A percentile compares a stretch with the other conserved stretches of the same genome.
Evolutionary conservation across 768 basidiomycete genomes (phyloP).

Genomic region (Pleurotus salmoneostramineus): DNA sequence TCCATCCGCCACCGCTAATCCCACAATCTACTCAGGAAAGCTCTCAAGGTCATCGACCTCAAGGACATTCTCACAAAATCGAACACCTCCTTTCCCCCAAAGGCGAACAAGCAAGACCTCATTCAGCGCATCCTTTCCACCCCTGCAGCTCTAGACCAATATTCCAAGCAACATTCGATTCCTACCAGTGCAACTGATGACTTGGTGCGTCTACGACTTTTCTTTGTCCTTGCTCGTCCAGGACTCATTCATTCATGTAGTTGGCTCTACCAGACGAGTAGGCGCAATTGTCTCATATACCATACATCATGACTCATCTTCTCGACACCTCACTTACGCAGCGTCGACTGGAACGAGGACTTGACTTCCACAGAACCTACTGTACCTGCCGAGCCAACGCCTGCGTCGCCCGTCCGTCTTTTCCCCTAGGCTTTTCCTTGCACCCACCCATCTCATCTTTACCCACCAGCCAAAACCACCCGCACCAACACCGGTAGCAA

Average conservation of each 20-base stretch:
- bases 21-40: slow-evolving; percentile 32
- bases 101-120: slow-evolving; percentile 66
- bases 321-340: slow-evolving; percentile 10
- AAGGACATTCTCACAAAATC: slow-evolving; percentile 57
- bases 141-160: slow-evolving; percentile 45
- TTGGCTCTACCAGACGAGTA: slow-evolving; percentile 34
- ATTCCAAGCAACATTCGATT: slow-evolving; percentile 29
- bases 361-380: slow-evolving; percentile 3
- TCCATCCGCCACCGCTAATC: slow-evolving; percentile 17
- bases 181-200: slow-evolving; percentile 19
- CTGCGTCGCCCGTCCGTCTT: not conserved
- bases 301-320: not conserved
- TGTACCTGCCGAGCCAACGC: slow-evolving; percentile 13
- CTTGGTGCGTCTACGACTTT: slow-evolving; percentile 15
- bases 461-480: not conserved
- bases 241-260: slow-evolving; percentile 4
- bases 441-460: not conserved
- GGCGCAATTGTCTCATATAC: slow-evolving; percentile 1
- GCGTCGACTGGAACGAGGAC: slow-evolving; percentile 42
- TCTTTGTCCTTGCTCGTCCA: not conserved
- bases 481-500: slow-evolving; percentile 1
- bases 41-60: slow-evolving; percentile 72
- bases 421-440: not conserved
- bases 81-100: slow-evolving; percentile 40
- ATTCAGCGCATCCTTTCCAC: slow-evolving; percentile 56